phyloP scores from a whole-genome alignment of 2,329 filamentous ascomycete species.

The Cercospora sp. region DNA sequence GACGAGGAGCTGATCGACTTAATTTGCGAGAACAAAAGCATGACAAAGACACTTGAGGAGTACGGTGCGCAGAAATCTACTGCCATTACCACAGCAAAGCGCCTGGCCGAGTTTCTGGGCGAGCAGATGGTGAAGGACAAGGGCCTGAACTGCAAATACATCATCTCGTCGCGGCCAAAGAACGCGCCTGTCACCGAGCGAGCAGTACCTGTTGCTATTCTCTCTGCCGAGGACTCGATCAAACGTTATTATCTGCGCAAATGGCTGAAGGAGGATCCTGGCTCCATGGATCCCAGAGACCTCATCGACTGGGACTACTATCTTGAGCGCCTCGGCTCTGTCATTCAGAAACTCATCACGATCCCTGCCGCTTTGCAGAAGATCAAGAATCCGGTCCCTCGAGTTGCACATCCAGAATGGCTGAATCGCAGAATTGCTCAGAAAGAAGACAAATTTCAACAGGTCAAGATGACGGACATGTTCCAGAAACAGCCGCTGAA shows the following conservation, averaged over 20 bases:
- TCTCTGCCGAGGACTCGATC: slow-evolving; percentile 84
- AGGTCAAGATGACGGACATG: slow-evolving; percentile 96
- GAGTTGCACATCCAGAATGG: slow-evolving; percentile 95
- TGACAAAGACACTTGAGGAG: slow-evolving; percentile 95
- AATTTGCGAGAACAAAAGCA: slow-evolving; percentile 99
- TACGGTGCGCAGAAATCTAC: slow-evolving; percentile 96
- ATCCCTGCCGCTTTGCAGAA: slow-evolving; percentile 97
- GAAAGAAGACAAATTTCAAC: slow-evolving; percentile 97
- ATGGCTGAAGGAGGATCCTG: slow-evolving; percentile 91
- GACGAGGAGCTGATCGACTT: slow-evolving; percentile 98
- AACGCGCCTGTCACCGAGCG: slow-evolving; percentile 92
- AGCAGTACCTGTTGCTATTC: slow-evolving; percentile 93
- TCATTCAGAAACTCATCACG: slow-evolving; percentile 98
- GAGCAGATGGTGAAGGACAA: slow-evolving; percentile 99
- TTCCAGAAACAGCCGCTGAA: slow-evolving; percentile 73
- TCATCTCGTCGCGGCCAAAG: slow-evolving; percentile 84
- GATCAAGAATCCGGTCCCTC: slow-evolving; percentile 87
- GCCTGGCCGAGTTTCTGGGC: slow-evolving; percentile 91
- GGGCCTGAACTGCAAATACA: slow-evolving; percentile 98
- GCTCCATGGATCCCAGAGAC: slow-evolving; percentile 83
- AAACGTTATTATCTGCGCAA: slow-evolving; percentile 89
- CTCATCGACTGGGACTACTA: slow-evolving; percentile 98
- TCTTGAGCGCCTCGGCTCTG: slow-evolving; percentile 87
- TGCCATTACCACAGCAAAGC: slow-evolving; percentile 96
- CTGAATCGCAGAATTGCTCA: slow-evolving; percentile 87